Percentiles rank a stretch among this genome's conserved stretches.
These are phyloP conservation scores for Calophaca sinica DNA, from an alignment of 306 rosid genomes.

Conservation along the genomic window DNA sequence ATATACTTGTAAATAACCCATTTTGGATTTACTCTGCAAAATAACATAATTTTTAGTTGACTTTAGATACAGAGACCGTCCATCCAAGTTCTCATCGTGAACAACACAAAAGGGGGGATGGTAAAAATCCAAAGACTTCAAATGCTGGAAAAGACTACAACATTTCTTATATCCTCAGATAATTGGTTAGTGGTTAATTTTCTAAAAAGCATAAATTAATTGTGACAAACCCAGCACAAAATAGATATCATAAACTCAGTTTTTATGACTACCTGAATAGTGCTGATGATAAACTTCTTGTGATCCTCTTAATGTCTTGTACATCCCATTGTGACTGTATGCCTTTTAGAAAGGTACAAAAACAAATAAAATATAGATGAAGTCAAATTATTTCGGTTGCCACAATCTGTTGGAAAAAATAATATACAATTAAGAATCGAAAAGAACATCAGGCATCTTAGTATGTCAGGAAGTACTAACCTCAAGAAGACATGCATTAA, in stretches of 20 bases:
- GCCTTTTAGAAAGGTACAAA: no score
- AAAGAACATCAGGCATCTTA: no score
- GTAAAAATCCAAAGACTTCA: neutral
- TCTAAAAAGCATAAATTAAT: constrained; percentile 20
- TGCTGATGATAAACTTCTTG: no score
- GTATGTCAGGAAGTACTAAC: no score
- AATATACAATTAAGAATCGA: no score
- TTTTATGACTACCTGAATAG: constrained; percentile 74
- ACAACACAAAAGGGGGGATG: neutral
- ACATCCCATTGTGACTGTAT: no score
- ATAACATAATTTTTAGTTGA: constrained; percentile 11
- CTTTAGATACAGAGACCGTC: neutral
- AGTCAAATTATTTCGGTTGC: no score
- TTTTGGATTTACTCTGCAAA: constrained; percentile 91
- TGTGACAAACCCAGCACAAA: constrained; percentile 13
- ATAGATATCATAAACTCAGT: constrained; percentile 27
- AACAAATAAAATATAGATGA: no score
- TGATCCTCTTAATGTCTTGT: no score
- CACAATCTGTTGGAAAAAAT: no score
- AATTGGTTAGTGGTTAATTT: neutral
- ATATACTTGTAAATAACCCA: constrained; percentile 86
- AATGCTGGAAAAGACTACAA: constrained; percentile 3
- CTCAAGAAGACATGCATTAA: no score
- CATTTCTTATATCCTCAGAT: constrained; percentile 25
- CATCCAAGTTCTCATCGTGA: neutral